A percentile compares a stretch with the other conserved stretches of the same genome.
phyloP scores from a whole-genome alignment of 2,329 filamentous ascomycete genomes.

The Colletotrichum liaoningense region DNA sequence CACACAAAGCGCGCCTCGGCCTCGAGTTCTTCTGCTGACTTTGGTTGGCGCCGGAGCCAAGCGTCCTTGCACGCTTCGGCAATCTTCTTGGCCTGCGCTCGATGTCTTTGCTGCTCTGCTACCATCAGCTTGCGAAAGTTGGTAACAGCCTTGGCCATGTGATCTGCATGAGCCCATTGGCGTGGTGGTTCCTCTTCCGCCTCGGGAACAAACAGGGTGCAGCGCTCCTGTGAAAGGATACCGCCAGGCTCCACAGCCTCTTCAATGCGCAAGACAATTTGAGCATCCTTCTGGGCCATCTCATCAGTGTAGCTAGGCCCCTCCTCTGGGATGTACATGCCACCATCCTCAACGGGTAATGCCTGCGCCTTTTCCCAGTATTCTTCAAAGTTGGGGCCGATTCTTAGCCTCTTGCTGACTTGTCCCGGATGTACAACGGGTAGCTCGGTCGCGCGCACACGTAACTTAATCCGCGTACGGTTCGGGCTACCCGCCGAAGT shows the following conservation, averaged over 20 bases:
- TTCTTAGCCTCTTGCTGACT: constrained; percentile 63
- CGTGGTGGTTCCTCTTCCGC: constrained; percentile 76
- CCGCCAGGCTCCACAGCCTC: constrained; percentile 81
- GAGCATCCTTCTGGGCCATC: constrained; percentile 75
- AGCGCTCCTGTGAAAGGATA: constrained; percentile 76
- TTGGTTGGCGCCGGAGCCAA: constrained; percentile 79
- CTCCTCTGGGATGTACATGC: constrained; percentile 66
- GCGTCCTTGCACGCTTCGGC: constrained; percentile 83
- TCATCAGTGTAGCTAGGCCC: constrained; percentile 69
- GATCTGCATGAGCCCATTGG: constrained; percentile 89
- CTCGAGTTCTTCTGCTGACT: constrained; percentile 83
- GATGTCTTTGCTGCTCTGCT: constrained; percentile 83
- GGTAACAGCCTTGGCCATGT: constrained; percentile 81
- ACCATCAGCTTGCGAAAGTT: constrained; percentile 85
- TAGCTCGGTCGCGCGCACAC: constrained; percentile 59
- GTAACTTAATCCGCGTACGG: constrained; percentile 60
- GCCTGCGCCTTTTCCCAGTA: constrained; percentile 63
- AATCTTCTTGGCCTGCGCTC: constrained; percentile 79
- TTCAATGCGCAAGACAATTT: constrained; percentile 75
- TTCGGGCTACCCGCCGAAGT: constrained; percentile 39
- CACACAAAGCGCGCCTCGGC: constrained; percentile 78
- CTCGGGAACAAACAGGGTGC: constrained; percentile 80
- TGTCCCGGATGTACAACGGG: constrained; percentile 71
- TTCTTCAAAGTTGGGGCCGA: constrained; percentile 67
- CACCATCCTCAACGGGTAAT: constrained; percentile 69